These are phyloP conservation scores for Penicillium sp. DNA, from an alignment of 2,329 filamentous ascomycete species.

Conservation along the genomic window DNA sequence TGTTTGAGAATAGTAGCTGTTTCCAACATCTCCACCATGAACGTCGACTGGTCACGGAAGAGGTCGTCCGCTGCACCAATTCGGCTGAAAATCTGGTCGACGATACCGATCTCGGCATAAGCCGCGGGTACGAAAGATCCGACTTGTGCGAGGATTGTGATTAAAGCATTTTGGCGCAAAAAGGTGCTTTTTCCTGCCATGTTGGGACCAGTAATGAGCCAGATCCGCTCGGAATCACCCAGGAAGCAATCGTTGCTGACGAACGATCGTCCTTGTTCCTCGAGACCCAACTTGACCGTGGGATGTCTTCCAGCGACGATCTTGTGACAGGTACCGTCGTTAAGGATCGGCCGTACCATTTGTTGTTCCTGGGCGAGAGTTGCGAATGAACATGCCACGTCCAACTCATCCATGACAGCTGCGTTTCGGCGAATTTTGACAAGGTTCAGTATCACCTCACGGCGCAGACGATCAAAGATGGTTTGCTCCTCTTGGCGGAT, in stretches of 20 bases:
- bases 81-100: constrained; percentile 94
- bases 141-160: constrained; percentile 87
- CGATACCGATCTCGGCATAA: constrained; percentile 80
- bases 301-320: constrained; percentile 87
- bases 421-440: constrained; percentile 86
- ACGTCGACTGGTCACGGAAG: constrained; percentile 92
- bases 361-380: constrained; percentile 70
- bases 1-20: constrained; percentile 84
- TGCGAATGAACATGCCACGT: constrained; percentile 84
- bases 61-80: constrained; percentile 92
- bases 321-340: constrained; percentile 62
- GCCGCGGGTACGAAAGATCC: constrained; percentile 90
- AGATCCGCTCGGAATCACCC: constrained; percentile 68
- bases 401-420: constrained; percentile 86
- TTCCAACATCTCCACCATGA: constrained; percentile 99
- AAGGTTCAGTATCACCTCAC: constrained; percentile 74
- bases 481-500: constrained; percentile 82
- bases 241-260: constrained; percentile 82
- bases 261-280: constrained; percentile 76
- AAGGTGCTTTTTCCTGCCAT: constrained; percentile 99
- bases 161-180: constrained; percentile 89
- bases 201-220: constrained; percentile 78
- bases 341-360: constrained; percentile 71
- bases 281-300: constrained; percentile 81
- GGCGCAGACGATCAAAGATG: constrained; percentile 72